Base-by-base conservation (phyloP, 148 eudicot species). In the Nyssa sinensis region DNA sequence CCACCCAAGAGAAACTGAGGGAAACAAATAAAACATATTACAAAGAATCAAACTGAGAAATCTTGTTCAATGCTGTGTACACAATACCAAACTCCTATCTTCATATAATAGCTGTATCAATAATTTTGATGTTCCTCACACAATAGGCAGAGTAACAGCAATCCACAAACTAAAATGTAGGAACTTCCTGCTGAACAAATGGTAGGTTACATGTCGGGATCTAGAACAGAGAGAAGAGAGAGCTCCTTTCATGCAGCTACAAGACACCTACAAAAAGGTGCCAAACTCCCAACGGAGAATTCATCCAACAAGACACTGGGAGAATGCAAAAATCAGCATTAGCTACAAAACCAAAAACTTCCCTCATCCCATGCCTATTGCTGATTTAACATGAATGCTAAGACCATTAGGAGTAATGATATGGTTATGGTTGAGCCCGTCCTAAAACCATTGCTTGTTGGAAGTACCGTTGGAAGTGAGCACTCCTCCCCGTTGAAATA, bases 401-500 rank as follows among this genome's bases (percentile, higher is more conserved):
- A 13, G 25, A 72, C 57, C 49, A 82, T 84, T 30, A 88, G 39
- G 41, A 85, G 60, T 61, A 78, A 28, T 1, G 81, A 74, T 27
- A 90, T 14, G 11, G 81, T 7, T 31, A 70, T 31, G 49, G 62
- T 12, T 27, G 77, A 79, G 66, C 62, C 75, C 71, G 41, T 73
- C 59, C 75, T 69, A 30, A 67, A 33, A 35, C 85, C 80, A 80
- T 81, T 69, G 70, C 80, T 82, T 4, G 65, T 55, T 1, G 96
- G 96, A 74, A 89, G 73, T 28, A 82, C 70, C 5, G 57, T 68
- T 1, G 96, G 96, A 47, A 91, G 84, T 0, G 96, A 81, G 72
- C 96, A 91, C 80, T 91, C 96, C 28, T 89, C 93, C 34, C 96
- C 96, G 16, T 91, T 91, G 75, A 91, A 91, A 58, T 72, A 91